These are phyloP conservation scores for Tylopilus intermedius DNA, from an alignment of 768 basidiomycete genomes.

Conservation along the genomic window DNA sequence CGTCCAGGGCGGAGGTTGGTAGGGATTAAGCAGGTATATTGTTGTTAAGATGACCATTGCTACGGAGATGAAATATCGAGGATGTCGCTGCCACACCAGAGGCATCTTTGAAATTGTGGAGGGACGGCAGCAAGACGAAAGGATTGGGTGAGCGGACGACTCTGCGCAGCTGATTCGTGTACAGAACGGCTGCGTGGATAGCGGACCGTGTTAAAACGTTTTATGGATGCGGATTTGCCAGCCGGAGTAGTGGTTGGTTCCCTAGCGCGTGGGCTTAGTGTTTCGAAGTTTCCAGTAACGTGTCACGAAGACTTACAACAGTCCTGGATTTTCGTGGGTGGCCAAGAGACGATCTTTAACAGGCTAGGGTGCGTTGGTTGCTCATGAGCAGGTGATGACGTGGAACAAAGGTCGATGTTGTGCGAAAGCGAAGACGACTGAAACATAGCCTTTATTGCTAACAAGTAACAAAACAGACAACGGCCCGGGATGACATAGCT, in stretches of 20 bases:
- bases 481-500: too few relatives aligned
- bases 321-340: not conserved
- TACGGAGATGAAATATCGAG: slow-evolving; percentile 46
- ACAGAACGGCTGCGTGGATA: slow-evolving; percentile 6
- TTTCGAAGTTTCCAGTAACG: not conserved
- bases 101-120: slow-evolving; percentile 23
- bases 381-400: slow-evolving; percentile 21
- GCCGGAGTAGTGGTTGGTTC: not conserved
- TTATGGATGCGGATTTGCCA: slow-evolving; percentile 1
- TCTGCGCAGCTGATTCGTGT: slow-evolving; percentile 7
- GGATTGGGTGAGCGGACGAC: slow-evolving; percentile 4
- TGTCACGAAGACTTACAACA: slow-evolving; percentile 13
- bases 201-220: slow-evolving; percentile 10
- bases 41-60: slow-evolving; percentile 39
- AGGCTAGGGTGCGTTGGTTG: slow-evolving; percentile 3
- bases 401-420: slow-evolving; percentile 4
- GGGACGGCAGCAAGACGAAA: not conserved
- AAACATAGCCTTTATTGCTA: not conserved
- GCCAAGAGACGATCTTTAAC: slow-evolving; percentile 7
- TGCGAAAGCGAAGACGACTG: not conserved
- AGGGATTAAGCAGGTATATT: slow-evolving; percentile 44
- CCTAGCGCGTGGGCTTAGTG: not conserved
- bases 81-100: slow-evolving; percentile 40
- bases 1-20: slow-evolving; percentile 24
- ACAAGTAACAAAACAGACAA: too few relatives aligned